Evolutionary conservation across 2,329 filamentous ascomycete genomes (phyloP), one percentile per base, ranked within the genome.

Genomic region (Colletotrichum sp.): DNA sequence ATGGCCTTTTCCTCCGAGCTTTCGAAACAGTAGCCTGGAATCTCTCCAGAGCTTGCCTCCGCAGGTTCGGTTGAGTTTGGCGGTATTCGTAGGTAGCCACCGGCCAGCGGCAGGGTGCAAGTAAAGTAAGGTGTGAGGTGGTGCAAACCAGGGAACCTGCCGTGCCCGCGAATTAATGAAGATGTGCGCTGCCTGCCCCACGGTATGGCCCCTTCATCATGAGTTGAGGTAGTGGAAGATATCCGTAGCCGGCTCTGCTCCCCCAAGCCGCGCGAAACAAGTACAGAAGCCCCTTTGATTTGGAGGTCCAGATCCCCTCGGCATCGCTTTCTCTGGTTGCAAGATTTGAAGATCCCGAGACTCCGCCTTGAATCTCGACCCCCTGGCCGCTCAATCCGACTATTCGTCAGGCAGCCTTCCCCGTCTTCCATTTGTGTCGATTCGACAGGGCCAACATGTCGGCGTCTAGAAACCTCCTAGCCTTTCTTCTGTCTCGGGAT

Each of bases 401-500:
- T 71, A 44, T 48, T 59, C 27, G 67, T 65, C 44, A 57, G 71
- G 57, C 72, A 55, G 36, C 63, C 28, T 55, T 52, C 69, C 39
- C 63, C 63, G 32, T 72, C 22, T 48, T 68, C 61, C 36, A 39
- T 19, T 19, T 63, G 68, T 72, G 39, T 68, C 63, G 34, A 68
- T 60, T 72, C 28, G 11, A 59, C n/a, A 75, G 63, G 72, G 63
- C 72, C 4, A 72, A 72, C 39, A 44, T 32, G 8, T 75, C 69
- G 63, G 68, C 68, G 72, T 68, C 72, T 64, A 68, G 68, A 73
- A 44, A 55, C 30, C 30, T 30, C 61, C 52, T 72, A 44, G 69
- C 39, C 63, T 63, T 19, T n/a, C 48, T 68, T 67, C 16, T 32
- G 15, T 67, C 39, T 36, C 52, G 69, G 39, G 44, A 27, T 36